These are phyloP conservation scores for Globisporangium echinulatum DNA, from an alignment of 352 stramenopile species.

Conservation along the genomic window DNA sequence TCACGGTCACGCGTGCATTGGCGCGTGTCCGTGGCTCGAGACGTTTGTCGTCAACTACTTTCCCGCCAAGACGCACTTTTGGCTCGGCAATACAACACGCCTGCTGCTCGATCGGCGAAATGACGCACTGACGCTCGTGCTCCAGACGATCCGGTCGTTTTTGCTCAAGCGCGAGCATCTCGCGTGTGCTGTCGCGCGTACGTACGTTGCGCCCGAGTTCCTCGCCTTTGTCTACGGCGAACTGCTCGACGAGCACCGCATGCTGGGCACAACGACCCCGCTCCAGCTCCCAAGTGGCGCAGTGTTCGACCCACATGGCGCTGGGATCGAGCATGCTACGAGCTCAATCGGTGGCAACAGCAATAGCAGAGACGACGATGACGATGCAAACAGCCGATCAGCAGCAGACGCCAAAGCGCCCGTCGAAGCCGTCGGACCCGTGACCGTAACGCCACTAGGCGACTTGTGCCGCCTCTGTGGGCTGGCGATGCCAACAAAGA, in stretches of 20 bases:
- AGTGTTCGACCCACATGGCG: neutral
- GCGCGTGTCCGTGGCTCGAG: constrained; percentile 44
- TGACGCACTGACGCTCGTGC: constrained; percentile 25
- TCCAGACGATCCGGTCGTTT: constrained; percentile 32
- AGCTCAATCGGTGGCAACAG: neutral
- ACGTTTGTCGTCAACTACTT: constrained; percentile 39
- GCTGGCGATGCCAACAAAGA: constrained; percentile 14
- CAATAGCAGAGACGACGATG: neutral
- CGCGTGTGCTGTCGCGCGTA: constrained; percentile 24
- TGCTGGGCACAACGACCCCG: neutral
- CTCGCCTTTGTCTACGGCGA: constrained; percentile 32
- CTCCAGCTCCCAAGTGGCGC: neutral
- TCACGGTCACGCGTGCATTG: constrained; percentile 48
- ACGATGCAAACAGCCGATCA: neutral
- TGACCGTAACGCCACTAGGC: neutral
- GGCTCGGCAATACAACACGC: constrained; percentile 5
- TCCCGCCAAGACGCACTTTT: constrained; percentile 21
- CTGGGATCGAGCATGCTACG: neutral
- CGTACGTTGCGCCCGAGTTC: constrained; percentile 20
- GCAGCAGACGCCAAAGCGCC: neutral
- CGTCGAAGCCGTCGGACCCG: too few species aligned
- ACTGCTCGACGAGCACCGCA: constrained; percentile 15
- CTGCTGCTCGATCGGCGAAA: constrained; percentile 23
- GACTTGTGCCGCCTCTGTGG: constrained; percentile 16
- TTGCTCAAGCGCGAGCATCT: constrained; percentile 34